Evolutionary conservation across 768 basidiomycete genomes (phyloP), one percentile per base, ranked within the genome.

Genomic region (Punctularia strigosozonata): DNA sequence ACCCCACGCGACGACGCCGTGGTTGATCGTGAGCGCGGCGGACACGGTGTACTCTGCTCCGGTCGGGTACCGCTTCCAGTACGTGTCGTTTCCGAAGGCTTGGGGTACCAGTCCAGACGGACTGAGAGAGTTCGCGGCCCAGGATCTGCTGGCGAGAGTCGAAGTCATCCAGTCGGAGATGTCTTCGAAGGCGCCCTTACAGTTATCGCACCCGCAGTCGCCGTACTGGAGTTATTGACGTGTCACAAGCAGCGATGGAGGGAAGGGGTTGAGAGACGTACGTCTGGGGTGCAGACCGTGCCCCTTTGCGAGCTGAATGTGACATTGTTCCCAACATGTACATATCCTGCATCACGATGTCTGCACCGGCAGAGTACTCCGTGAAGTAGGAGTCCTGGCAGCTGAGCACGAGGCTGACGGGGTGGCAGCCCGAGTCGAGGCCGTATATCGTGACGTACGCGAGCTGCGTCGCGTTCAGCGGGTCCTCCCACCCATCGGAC

Each of bases 61-160:
- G 1, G 78, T 82, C 1, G 84, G 84, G 32, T 53, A 58, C 4
- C 75, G 64, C 49, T 60, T 53, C 81, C 81, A 83, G 45, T 59
- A 82, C 58, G 71, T 71, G 26, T 49, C 51, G 40, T 68, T 69
- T 20, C 81, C 80, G 50, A 88, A 88, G 0, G 69, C 83, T 55
- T 88, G 85, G 1, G 83, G 80, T 1, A 87, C 84, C n/a, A 2
- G 77, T 75, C 86, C 84, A 87, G 0, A 85, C 66, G 1, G 78
- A 70, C 51, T 81, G 77, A 4, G 67, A 72, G 8, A 72, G 61
- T 45, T 77, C 75, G 75, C 80, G 80, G 2, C 79, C 80, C 44
- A 78, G 69, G 35, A 71, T 63, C 43, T 73, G 68, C 13, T 79
- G 48, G 17, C 81, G 65, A 36, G 75, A 59, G 35, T 58, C 58